Evolutionary conservation across 768 basidiomycete species (phyloP).

Genomic region (Suillus americanus): DNA sequence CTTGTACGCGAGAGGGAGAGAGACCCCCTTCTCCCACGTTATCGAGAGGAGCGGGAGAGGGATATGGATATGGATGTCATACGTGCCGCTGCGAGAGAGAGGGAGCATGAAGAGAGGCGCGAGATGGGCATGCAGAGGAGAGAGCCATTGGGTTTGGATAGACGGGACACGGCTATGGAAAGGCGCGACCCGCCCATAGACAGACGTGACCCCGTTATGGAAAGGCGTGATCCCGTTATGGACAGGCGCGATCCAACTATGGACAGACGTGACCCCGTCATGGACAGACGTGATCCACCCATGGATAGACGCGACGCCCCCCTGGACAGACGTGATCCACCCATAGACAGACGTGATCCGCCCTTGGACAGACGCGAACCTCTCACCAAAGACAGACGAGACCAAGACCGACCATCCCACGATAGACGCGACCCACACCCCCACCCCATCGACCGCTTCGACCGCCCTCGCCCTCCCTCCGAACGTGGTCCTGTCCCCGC

Average conservation of each 20-base stretch:
- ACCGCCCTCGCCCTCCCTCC: neutral
- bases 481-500: constrained; percentile 3
- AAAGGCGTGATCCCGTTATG: neutral
- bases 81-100: neutral
- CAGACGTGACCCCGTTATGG: neutral
- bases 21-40: neutral
- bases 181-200: neutral
- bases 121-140: constrained; percentile 1
- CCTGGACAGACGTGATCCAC: neutral
- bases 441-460: neutral
- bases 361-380: neutral
- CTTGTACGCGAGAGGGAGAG: neutral
- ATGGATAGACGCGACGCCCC: neutral
- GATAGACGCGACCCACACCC: constrained; percentile 3
- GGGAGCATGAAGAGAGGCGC: neutral
- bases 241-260: neutral
- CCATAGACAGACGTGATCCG: neutral
- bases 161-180: neutral
- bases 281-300: neutral
- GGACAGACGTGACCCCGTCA: neutral
- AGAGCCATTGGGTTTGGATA: neutral
- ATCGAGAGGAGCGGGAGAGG: constrained; percentile 4
- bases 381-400: neutral
- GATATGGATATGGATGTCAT: constrained; percentile 1
- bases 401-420: neutral